These are phyloP conservation scores for Apophysomyces ossiformis DNA, from an alignment of 371 early-diverging fungal genomes.

Conservation along the genomic window DNA sequence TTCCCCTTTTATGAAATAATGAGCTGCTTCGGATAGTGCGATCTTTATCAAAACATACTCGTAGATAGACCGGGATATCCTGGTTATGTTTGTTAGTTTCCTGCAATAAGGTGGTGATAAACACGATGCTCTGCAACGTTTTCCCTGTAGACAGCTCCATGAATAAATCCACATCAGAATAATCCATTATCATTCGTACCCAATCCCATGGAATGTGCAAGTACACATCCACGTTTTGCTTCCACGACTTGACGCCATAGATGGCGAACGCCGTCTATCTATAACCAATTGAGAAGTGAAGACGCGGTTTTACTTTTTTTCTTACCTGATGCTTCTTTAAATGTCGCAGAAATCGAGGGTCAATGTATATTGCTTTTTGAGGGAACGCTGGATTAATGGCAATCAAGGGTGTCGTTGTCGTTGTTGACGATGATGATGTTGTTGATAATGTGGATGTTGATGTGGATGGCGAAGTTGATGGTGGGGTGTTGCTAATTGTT, in stretches of 20 bases:
- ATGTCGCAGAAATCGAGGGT: neutral
- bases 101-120: constrained; percentile 68
- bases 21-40: neutral
- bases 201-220: constrained; percentile 93
- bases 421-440: neutral
- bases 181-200: constrained; percentile 34
- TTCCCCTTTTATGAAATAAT: constrained; percentile 41
- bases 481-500: neutral
- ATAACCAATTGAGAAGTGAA: neutral
- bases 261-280: constrained; percentile 78
- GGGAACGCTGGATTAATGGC: neutral
- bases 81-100: constrained; percentile 44
- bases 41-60: constrained; percentile 24
- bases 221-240: constrained; percentile 75
- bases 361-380: neutral
- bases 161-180: no score
- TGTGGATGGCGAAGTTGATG: no score
- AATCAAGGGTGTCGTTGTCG: neutral
- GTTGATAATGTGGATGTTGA: no score
- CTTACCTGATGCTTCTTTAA: constrained; percentile 5
- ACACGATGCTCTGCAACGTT: constrained; percentile 79
- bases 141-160: constrained; percentile 53
- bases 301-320: neutral
- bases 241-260: constrained; percentile 80
- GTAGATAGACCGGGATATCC: constrained; percentile 48